These are phyloP conservation scores for Annulohypoxylon moriforme DNA, from an alignment of 495 filamentous ascomycete genomes.

Conservation along the genomic window DNA sequence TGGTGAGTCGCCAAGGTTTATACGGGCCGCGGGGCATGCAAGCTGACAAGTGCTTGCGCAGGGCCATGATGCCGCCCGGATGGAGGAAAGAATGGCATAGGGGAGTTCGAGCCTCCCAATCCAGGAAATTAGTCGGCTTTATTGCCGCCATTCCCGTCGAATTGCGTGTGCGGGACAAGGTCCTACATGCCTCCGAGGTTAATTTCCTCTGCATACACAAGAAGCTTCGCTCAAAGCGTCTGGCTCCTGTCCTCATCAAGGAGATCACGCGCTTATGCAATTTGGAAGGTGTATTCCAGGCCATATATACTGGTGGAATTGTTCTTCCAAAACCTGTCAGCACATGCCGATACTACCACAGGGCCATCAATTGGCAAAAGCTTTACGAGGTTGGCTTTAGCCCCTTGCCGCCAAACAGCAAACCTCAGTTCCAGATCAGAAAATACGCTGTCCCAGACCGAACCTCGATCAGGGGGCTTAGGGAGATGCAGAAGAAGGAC, in stretches of 20 bases:
- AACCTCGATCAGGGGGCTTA: constrained; percentile 76
- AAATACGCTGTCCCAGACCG: constrained; percentile 80
- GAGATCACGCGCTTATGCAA: constrained; percentile 95
- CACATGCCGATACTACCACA: constrained; percentile 95
- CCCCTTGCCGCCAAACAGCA: constrained; percentile 80
- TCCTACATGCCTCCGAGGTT: constrained; percentile 85
- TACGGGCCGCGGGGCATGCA: neutral
- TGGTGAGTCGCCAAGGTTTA: constrained; percentile 67
- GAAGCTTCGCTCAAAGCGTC: constrained; percentile 91
- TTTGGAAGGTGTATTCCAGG: constrained; percentile 84
- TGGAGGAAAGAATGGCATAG: constrained; percentile 97
- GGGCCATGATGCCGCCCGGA: constrained; percentile 93
- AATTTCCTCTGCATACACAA: constrained; percentile 99
- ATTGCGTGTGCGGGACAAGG: constrained; percentile 80
- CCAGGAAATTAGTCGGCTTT: constrained; percentile 88
- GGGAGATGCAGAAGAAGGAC: constrained; percentile 85
- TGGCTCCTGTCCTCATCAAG: constrained; percentile 93
- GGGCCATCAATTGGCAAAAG: constrained; percentile 93
- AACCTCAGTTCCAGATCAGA: constrained; percentile 79
- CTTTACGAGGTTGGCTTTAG: constrained; percentile 93
- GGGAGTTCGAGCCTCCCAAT: constrained; percentile 82
- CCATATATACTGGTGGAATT: constrained; percentile 92
- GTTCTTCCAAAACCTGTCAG: constrained; percentile 89
- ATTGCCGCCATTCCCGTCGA: constrained; percentile 90
- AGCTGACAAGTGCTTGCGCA: constrained; percentile 52